Evolutionary conservation across 2,329 filamentous ascomycete genomes (phyloP), one percentile per base, ranked within the genome.

Genomic region (Ambrosiella xylebori): DNA sequence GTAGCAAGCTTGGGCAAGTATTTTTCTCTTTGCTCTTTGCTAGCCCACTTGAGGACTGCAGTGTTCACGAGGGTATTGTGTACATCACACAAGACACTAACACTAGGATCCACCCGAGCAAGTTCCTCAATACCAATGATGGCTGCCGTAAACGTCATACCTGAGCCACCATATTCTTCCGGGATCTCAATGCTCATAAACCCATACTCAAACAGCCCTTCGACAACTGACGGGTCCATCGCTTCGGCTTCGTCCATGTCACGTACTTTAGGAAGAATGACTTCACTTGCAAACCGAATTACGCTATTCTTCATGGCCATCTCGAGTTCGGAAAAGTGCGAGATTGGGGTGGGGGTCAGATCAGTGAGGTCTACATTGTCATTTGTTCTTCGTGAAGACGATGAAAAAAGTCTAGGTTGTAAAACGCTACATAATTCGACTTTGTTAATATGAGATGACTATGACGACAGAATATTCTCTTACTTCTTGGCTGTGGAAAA

Each of bases 31-130:
- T 86, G 72, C 65, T 82, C 79, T 61, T 81, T 77, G 64, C 82
- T 88, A 39, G 84, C 93, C 70, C 85, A 94, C 69, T 89, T 94
- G 66, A 96, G 68, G 59, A 98, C 77, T 12, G 89, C 86, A 2
- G 91, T 97, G 74, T 96, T 96, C 71, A 95, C 91, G 56, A 98
- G 77, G 0, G 93, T 98, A 73, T 98, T 98, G 77, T 98, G 93
- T 19, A 98, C 93, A 70, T 98, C 93, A 59, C 90, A 88, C 75
- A 98, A 73, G 62, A 98, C 93, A 66, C 87, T 91, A 62, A 98
- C 93, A 64, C 87, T 94, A 45, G 93, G 93, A 67, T 98, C 93
- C 15, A 95, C 86, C 59, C 89, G 81, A 0, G 93, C 93, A 61
- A 98, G 76, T 76, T 98, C 93, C 73, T 98, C 93, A 65, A 98